These are phyloP conservation scores for Amauroascus niger DNA, from an alignment of 2,329 filamentous ascomycete genomes.

Conservation along the genomic window DNA sequence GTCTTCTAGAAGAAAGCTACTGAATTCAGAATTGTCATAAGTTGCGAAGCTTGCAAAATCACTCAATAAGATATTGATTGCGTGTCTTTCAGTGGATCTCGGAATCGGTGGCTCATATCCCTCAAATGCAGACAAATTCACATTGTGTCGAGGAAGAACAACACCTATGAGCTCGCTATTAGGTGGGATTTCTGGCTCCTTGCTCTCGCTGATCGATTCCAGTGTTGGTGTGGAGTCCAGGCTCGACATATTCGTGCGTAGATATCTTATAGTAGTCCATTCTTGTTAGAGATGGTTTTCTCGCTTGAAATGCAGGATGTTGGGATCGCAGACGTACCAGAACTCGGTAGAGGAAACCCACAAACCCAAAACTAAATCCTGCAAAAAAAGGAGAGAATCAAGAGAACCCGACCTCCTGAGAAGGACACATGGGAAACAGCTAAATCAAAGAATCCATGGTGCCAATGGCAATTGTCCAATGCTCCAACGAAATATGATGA, in stretches of 20 bases:
- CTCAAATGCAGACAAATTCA: constrained; percentile 23
- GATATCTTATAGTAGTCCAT: neutral
- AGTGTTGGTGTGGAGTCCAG: neutral
- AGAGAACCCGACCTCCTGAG: too few relatives aligned
- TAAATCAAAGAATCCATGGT: neutral
- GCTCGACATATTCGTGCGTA: neutral
- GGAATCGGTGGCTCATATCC: constrained; percentile 18
- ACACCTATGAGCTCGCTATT: constrained; percentile 1
- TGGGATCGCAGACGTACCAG: too few relatives aligned
- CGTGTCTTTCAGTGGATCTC: constrained; percentile 25
- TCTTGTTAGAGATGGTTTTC: too few relatives aligned
- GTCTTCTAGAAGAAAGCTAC: constrained; percentile 46
- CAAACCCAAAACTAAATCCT: too few relatives aligned
- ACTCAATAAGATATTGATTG: constrained; percentile 24
- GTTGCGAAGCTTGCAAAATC: constrained; percentile 10
- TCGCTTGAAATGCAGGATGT: neutral
- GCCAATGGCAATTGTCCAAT: too few relatives aligned
- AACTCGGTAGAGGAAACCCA: too few relatives aligned
- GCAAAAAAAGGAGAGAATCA: too few relatives aligned
- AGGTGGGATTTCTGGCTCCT: neutral
- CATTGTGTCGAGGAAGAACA: constrained; percentile 16
- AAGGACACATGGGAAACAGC: neutral
- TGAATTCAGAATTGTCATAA: constrained; percentile 18
- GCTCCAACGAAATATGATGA: too few relatives aligned
- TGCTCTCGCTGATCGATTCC: neutral